Percentiles rank a stretch among this genome's conserved stretches.
These are phyloP conservation scores for Ascochyta fabae DNA, from an alignment of 2,329 filamentous ascomycete genomes.

Conservation along the genomic window DNA sequence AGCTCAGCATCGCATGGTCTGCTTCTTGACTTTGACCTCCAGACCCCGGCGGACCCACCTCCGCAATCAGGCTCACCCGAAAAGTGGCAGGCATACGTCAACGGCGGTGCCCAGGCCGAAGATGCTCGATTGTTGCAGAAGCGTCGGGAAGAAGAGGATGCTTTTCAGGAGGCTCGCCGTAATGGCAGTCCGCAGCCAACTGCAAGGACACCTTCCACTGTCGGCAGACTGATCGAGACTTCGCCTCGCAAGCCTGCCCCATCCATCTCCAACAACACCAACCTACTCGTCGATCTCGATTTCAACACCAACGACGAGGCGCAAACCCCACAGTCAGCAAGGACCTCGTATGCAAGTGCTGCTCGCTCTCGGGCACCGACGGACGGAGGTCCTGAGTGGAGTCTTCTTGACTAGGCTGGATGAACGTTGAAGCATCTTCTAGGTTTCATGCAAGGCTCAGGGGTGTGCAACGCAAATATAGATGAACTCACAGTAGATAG, in stretches of 20 bases:
- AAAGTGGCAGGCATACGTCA: constrained; percentile 26
- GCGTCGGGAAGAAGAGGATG: constrained; percentile 20
- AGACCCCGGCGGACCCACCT: constrained; percentile 1
- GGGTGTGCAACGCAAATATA: neutral
- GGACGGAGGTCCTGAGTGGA: neutral
- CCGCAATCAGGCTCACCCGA: constrained; percentile 1
- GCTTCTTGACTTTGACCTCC: constrained; percentile 9
- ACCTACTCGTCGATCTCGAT: constrained; percentile 30
- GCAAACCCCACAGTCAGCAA: neutral
- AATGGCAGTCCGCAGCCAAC: neutral
- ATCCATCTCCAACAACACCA: constrained; percentile 15
- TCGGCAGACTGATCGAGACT: constrained; percentile 22
- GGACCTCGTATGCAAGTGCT: constrained; percentile 6
- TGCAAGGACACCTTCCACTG: neutral
- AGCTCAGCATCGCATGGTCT: constrained; percentile 6
- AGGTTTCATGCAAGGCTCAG: neutral
- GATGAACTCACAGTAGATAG: neutral
- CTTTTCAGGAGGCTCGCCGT: constrained; percentile 14
- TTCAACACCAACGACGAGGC: neutral
- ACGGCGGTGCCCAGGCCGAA: constrained; percentile 27
- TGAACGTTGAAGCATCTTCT: no score
- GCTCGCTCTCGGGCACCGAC: neutral
- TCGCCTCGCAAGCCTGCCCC: constrained; percentile 20
- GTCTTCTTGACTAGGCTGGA: constrained; percentile 23
- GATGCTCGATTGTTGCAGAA: constrained; percentile 26